Evolutionary conservation across 2,329 filamentous ascomycete species (phyloP).

Genomic region (Pseudogymnoascus sp.): DNA sequence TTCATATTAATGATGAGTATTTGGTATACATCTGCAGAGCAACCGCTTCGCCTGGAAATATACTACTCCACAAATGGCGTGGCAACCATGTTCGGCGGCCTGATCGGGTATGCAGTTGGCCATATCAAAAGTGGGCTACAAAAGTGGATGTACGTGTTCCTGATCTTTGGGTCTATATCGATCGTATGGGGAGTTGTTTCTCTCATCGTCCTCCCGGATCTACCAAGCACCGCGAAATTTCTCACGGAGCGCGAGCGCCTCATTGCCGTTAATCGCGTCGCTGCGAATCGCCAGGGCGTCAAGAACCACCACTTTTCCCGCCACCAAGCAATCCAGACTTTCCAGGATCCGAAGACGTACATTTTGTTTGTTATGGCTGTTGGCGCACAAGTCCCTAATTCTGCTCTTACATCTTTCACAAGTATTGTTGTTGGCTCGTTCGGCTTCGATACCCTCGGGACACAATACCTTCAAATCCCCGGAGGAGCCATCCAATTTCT

Average conservation of each 20-base stretch:
- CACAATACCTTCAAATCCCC: slow-evolving; percentile 51
- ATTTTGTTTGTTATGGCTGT: slow-evolving; percentile 47
- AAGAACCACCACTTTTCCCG: slow-evolving; percentile 52
- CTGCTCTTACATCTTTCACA: slow-evolving; percentile 46
- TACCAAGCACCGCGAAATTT: slow-evolving; percentile 61
- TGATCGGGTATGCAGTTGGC: slow-evolving; percentile 58
- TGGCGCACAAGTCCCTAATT: slow-evolving; percentile 39
- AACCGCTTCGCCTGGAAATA: slow-evolving; percentile 55
- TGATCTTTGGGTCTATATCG: slow-evolving; percentile 54
- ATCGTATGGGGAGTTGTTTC: slow-evolving; percentile 57
- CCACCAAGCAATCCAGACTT: slow-evolving; percentile 49
- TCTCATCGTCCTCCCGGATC: slow-evolving; percentile 54
- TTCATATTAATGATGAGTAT: slow-evolving; percentile 56
- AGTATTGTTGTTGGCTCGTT: slow-evolving; percentile 65
- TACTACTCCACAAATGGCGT: slow-evolving; percentile 51
- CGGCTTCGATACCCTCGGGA: slow-evolving; percentile 58
- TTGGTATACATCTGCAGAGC: slow-evolving; percentile 58
- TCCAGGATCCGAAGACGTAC: slow-evolving; percentile 54
- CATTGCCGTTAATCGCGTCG: slow-evolving; percentile 55
- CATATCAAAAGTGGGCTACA: slow-evolving; percentile 48
- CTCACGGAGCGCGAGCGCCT: slow-evolving; percentile 52
- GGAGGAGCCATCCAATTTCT: slow-evolving; percentile 49
- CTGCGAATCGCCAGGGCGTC: slow-evolving; percentile 54
- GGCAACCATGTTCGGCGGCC: slow-evolving; percentile 54
- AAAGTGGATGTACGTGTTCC: slow-evolving; percentile 64